Evolutionary conservation across 2,329 filamentous ascomycete genomes (phyloP), one percentile per base, ranked within the genome.

Genomic region (Fusarium illudens): DNA sequence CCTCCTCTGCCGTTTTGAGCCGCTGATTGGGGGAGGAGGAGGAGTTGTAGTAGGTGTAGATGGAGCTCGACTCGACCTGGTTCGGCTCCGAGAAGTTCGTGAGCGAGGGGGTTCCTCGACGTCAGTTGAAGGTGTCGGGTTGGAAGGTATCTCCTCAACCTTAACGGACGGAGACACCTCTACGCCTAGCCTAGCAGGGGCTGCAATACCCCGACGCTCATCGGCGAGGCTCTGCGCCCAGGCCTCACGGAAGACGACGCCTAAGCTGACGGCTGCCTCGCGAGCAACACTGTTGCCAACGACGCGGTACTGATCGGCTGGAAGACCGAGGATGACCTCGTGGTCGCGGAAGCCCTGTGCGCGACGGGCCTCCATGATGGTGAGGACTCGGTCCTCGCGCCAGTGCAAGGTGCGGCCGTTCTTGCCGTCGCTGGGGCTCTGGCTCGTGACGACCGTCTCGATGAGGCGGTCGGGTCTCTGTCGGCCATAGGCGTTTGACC

Each of bases 241-340:
- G 0, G 90, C 90, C 64, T 90, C 84, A 8, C 89, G 81, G 12
- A 94, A 79, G 10, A 84, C 81, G 5, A 92, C 72, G 0, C 92
- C 92, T 2, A 94, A 75, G 0, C 88, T 87, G 17, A 93, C 77
- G 0, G 91, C 87, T 1, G 92, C 86, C 22, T 87, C 86, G 9
- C 92, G 81, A 3, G 92, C 87, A 0, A 96, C 92, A 27, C 89
- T 92, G 75, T 96, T 96, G 0, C 93, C 93, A 0, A 94, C 82
- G 19, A 92, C 87, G 57, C 84, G 86, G 79, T 86, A 89, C 73
- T 92, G 89, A 2, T 88, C 79, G 0, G 34, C 10, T 0, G 84
- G 75, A 0, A 56, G 72, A 0, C 92, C 92, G 1, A 94, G 76
- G 1, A 96, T 75, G 0, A 94, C 84, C 60, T 95, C 92, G 6